These are phyloP conservation scores for Prosopis cineraria DNA, from an alignment of 306 rosid genomes.

Conservation along the genomic window DNA sequence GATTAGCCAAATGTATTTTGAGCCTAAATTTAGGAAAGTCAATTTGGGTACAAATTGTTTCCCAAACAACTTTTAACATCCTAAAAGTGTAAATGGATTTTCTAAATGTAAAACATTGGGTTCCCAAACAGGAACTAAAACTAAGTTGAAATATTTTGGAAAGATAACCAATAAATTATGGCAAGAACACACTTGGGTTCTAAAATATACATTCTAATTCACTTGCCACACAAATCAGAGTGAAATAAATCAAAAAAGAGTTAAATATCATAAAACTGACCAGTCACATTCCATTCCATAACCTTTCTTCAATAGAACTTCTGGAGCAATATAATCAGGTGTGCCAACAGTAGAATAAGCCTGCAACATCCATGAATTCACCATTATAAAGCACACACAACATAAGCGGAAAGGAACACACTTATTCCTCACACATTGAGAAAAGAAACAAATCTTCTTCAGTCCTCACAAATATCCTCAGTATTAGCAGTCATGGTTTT, in stretches of 20 bases:
- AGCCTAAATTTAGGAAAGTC: too few species aligned
- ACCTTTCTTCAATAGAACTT: constrained; percentile 97
- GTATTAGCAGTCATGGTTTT: constrained; percentile 9
- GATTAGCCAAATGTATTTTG: too few species aligned
- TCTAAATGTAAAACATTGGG: too few species aligned
- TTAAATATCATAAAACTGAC: constrained; percentile 52
- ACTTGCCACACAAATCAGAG: not conserved
- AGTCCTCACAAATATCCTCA: constrained; percentile 23
- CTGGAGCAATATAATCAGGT: constrained; percentile 99
- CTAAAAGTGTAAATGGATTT: too few species aligned
- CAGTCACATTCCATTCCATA: constrained; percentile 99
- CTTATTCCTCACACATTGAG: not conserved
- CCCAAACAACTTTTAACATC: too few species aligned
- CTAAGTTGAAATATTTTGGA: constrained; percentile 18
- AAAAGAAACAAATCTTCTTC: not conserved
- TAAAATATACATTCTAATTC: constrained; percentile 1
- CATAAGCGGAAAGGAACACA: constrained; percentile 5
- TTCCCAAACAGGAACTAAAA: too few species aligned
- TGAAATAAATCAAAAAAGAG: not conserved
- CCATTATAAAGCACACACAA: constrained; percentile 30
- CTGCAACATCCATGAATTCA: constrained; percentile 54
- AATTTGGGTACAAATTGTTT: too few species aligned
- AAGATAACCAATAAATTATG: constrained; percentile 21
- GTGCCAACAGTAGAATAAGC: constrained; percentile 99
- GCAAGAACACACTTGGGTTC: constrained; percentile 27